Evolutionary conservation across 371 early-diverging fungal genomes (phyloP).

Genomic region (Mycotypha africana): DNA sequence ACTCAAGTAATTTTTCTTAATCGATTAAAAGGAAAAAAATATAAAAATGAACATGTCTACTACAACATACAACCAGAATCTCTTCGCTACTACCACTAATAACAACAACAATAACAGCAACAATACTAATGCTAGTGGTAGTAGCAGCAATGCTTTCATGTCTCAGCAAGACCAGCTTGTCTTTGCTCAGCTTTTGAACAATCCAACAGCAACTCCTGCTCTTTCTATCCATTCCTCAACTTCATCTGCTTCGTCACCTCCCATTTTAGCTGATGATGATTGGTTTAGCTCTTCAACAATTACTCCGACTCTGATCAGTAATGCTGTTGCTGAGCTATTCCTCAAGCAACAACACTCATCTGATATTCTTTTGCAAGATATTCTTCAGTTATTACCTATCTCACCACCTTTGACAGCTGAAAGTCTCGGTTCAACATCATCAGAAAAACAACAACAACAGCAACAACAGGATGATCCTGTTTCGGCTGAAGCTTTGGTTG

Average conservation of each 20-base stretch:
- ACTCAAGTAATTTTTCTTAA: too few relatives aligned
- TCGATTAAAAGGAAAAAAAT: neutral
- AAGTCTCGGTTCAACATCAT: slow-evolving; percentile 6
- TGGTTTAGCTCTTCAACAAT: slow-evolving; percentile 7
- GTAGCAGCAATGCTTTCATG: too few relatives aligned
- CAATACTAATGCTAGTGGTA: too few relatives aligned
- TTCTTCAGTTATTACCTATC: slow-evolving; percentile 14
- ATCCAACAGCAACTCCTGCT: neutral
- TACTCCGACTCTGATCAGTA: neutral
- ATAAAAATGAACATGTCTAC: neutral
- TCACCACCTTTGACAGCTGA: slow-evolving; percentile 21
- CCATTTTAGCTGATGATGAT: too few relatives aligned
- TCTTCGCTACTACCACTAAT: neutral
- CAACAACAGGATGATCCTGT: slow-evolving; percentile 4
- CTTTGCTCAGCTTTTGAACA: slow-evolving; percentile 5
- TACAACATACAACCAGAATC: neutral
- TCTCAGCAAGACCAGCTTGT: slow-evolving; percentile 1
- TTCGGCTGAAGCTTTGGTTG: slow-evolving; percentile 7
- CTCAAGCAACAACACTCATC: neutral
- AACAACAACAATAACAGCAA: neutral
- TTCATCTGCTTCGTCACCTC: too few relatives aligned
- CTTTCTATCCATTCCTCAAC: neutral
- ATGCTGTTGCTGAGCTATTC: neutral
- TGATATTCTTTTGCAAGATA: slow-evolving; percentile 8
- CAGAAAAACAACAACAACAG: too few relatives aligned